These are phyloP conservation scores for Sclerotinia nivalis DNA, from an alignment of 2,329 filamentous ascomycete genomes.

Conservation along the genomic window DNA sequence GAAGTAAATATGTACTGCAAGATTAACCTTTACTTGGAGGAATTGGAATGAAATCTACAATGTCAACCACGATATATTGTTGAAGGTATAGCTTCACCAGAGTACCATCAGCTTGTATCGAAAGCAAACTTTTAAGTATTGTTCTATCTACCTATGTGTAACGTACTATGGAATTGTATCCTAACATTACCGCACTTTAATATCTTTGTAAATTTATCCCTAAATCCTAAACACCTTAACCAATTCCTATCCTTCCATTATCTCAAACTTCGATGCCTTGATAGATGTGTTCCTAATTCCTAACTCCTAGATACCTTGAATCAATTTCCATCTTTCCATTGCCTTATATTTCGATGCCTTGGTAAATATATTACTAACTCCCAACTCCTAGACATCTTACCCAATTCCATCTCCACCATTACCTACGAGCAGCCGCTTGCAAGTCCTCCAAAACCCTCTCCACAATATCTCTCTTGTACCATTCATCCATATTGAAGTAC, in stretches of 20 bases:
- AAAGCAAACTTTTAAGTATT: not conserved
- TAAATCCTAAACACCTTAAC: too few relatives aligned
- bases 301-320: not conserved
- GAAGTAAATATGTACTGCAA: not conserved
- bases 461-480: conserved; percentile 1
- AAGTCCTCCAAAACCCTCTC: conserved; percentile 8
- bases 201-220: not conserved
- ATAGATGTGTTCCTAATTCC: not conserved
- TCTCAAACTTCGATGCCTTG: not conserved
- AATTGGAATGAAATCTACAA: not conserved
- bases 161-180: not conserved
- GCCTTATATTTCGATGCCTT: not conserved
- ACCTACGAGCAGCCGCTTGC: not conserved
- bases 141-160: not conserved
- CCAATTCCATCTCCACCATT: not conserved
- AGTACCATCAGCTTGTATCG: not conserved
- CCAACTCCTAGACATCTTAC: too few relatives aligned
- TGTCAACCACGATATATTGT: not conserved
- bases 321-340: too few relatives aligned
- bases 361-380: not conserved
- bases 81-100: not conserved
- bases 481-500: not conserved
- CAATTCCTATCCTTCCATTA: not conserved
- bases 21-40: not conserved
- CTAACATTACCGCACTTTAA: not conserved